A percentile compares a stretch with the other conserved stretches of the same genome.
Evolutionary conservation across 1,284 basidiomycete species (phyloP).

Genomic region (Ceratobasidium papillatum): DNA sequence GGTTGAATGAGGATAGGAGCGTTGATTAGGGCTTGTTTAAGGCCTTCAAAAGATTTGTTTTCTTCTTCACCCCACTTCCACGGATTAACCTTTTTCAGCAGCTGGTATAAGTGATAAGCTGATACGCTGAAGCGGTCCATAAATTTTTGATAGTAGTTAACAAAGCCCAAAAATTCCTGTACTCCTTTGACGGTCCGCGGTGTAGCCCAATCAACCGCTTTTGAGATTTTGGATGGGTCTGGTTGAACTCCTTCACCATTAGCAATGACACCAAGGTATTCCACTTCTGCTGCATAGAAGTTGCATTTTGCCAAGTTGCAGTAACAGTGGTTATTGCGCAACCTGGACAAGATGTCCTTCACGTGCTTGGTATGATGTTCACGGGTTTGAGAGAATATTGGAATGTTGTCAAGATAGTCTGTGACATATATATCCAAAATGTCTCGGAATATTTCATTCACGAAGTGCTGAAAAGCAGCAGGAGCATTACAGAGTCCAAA

Average conservation of each 20-base stretch:
- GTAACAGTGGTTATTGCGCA: not conserved
- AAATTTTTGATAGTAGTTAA: conserved; percentile 51
- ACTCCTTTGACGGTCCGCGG: conserved; percentile 46
- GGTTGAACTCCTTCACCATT: conserved; percentile 45
- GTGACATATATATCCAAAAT: conserved; percentile 44
- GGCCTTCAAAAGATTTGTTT: conserved; percentile 46
- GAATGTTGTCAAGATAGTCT: conserved; percentile 46
- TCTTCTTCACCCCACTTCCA: conserved; percentile 39
- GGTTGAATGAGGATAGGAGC: not conserved
- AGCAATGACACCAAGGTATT: conserved; percentile 51
- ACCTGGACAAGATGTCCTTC: not conserved
- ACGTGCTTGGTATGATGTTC: conserved; percentile 9
- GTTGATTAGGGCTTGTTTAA: conserved; percentile 42
- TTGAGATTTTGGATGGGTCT: conserved; percentile 48
- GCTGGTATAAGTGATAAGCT: conserved; percentile 45
- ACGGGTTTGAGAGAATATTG: not conserved
- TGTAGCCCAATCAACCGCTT: conserved; percentile 48
- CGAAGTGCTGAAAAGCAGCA: conserved; percentile 37
- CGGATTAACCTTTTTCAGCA: conserved; percentile 44
- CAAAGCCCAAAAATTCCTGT: conserved; percentile 50
- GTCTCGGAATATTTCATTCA: conserved; percentile 43
- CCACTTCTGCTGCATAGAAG: conserved; percentile 45
- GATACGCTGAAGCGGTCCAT: conserved; percentile 48
- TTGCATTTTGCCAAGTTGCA: conserved; percentile 48
- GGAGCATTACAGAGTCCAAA: conserved; percentile 34